Evolutionary conservation across 1,284 basidiomycete genomes (phyloP), one percentile per base, ranked within the genome.

Genomic region (Athelia psychrophila): DNA sequence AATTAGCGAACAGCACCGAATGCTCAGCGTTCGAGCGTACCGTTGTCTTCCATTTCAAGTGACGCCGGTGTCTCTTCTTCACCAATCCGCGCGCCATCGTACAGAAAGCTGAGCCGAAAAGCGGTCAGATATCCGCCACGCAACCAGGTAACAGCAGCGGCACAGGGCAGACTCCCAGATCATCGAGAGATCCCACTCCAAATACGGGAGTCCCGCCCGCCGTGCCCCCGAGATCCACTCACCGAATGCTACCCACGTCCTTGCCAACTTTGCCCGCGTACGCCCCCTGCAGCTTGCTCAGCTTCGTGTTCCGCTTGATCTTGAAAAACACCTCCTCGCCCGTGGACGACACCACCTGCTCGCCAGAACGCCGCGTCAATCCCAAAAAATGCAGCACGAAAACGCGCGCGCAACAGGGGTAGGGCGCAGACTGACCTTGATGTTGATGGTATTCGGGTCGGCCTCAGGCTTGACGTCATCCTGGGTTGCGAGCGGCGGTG

Each of bases 251-350:
- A 60, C 64, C 61, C 16, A 92, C 87, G 59, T 94, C 91, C 73
- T 95, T 95, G 58, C 94, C 95, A 44, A 97, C 93, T 67, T 95
- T 94, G 67, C 80, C 85, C 50, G 95, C 95, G 72, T 98, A 98
- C 22, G 95, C 95, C 59, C 83, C 87, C 74, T 95, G 87, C 23
- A 98, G 83, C 78, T 98, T 98, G 77, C 86, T 91, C 57, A 97
- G 75, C 78, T 91, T 95, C 47, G 95, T 97, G 66, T 84, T 93
- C 62, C 89, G 85, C 78, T 97, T 97, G 75, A 98, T 97, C 81
- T 98, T 98, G 83, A 98, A 98, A 74, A 93, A 97, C 42, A 97
- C 93, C 69, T 98, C 94, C 53, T 95, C 90, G 47, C 92, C 91
- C 20, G 79, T 72, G 35, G 88, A 81, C 54, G 83, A 87, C 48